Conservation (phyloP, 805 yeast genomes). For the Candida boleticola region DNA sequence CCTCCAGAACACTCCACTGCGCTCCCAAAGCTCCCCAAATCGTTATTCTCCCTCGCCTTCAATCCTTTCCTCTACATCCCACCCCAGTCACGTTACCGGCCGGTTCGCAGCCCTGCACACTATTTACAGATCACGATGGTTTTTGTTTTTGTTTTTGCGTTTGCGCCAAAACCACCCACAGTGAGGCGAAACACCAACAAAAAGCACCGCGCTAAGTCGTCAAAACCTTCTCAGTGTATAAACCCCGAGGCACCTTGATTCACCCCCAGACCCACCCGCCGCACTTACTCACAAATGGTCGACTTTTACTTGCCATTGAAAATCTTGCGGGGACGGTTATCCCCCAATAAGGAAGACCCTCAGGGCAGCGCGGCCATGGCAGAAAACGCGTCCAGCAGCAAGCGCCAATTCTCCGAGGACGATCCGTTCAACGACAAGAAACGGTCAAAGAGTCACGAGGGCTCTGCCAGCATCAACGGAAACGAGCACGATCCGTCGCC, state of each 20-base stretch:
- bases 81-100: too few relatives aligned
- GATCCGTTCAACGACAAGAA: constrained; percentile 28
- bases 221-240: not conserved
- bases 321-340: constrained; percentile 21
- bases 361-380: not conserved
- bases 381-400: constrained; percentile 2
- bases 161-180: too few relatives aligned
- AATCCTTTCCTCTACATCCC: too few relatives aligned
- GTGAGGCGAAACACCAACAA: too few relatives aligned
- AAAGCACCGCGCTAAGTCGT: too few relatives aligned
- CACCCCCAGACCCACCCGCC: not conserved
- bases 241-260: not conserved
- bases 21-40: too few relatives aligned
- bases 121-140: not conserved
- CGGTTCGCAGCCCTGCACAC: constrained; percentile 2
- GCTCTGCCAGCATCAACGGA: not conserved
- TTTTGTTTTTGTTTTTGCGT: not conserved
- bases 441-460: constrained; percentile 1
- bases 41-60: too few relatives aligned
- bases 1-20: too few relatives aligned
- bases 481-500: constrained; percentile 2
- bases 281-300: too few relatives aligned
- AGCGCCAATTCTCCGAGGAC: constrained; percentile 17
- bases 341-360: constrained; percentile 15
- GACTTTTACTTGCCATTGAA: constrained; percentile 16